Base-by-base conservation (phyloP, 148 eudicot genomes). In the Fallopia convolvulus region DNA sequence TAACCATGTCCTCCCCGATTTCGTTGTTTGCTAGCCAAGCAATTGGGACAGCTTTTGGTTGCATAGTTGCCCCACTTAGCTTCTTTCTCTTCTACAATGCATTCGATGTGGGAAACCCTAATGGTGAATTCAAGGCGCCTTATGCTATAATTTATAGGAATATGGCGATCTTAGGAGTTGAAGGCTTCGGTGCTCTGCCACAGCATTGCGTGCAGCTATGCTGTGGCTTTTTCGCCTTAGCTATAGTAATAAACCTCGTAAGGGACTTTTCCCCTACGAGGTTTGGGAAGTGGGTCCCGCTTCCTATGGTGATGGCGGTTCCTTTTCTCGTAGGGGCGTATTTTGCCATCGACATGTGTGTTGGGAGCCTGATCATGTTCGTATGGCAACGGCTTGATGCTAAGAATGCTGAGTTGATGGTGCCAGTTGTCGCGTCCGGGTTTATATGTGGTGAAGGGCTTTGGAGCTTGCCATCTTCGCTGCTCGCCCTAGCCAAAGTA, bases 21-120 rank as follows among this genome's bases (percentile, higher is more conserved):
- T 71, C 74, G 1, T 39, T 71, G 14, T 47, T 71, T 71, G 48
- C 11, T 8, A 71, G 74, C 12, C 49, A 71, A 40, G 74, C 48
- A 17, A 83, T 91, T 20, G 92, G 96, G 47, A 91, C 92, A 0
- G 85, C 86, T 44, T 83, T 91, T 0, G 96, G 96, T 30, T 91
- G 96, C 50, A 52, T 88, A 3, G 86, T 88, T 3, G 74, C 74
- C 2, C 74, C 74, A 6, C 74, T 71, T 5, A 71, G 49, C 15
- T 71, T 71, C 74, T 39, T 71, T 26, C 74, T 71, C n/a, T 71
- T 20, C 74, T 71, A 71, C 49, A 40, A 3, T 4, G 74, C 74
- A 17, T 71, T 71, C 30, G 49, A 71, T 5, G 74, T 71, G 26
- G 74, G 74, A 18, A 71, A 71, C 49, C 74, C 74, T 44, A 40